phyloP scores from a whole-genome alignment of 805 yeast species.

The Torulaspora franciscae region DNA sequence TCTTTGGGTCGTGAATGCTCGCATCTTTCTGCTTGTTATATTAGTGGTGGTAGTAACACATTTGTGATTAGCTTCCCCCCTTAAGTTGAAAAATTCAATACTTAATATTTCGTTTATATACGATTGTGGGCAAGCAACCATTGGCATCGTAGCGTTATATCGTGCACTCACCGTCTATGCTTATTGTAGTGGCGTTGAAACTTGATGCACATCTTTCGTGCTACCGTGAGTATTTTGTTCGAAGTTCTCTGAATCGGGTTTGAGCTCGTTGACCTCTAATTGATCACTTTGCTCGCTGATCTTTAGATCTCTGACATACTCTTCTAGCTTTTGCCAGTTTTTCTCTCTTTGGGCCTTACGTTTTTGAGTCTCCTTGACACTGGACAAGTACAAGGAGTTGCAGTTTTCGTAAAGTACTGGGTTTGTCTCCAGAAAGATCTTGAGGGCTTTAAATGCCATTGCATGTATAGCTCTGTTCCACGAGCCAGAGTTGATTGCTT shows the following conservation, averaged over 20 bases:
- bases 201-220: not conserved
- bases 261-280: not conserved
- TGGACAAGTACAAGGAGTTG: conserved; percentile 77
- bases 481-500: conserved; percentile 48
- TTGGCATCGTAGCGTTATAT: not conserved
- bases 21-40: conserved; percentile 3
- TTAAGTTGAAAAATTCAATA: not conserved
- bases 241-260: not conserved
- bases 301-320: conserved; percentile 43
- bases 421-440: conserved; percentile 87
- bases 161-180: not conserved
- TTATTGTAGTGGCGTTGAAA: conserved; percentile 1
- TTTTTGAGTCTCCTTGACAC: conserved; percentile 65
- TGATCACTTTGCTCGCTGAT: conserved; percentile 13
- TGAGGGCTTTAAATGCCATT: conserved; percentile 84
- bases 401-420: conserved; percentile 90
- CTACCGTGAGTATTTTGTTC: not conserved
- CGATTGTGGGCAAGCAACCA: not conserved
- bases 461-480: conserved; percentile 95
- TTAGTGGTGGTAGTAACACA: not conserved
- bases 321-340: conserved; percentile 68
- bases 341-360: conserved; percentile 57
- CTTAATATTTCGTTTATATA: not conserved
- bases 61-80: not conserved
- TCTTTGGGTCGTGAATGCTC: conserved; percentile 9